Conservation (phyloP, 176 grass and related monocot genomes). For the Bonia amplexicaulis region DNA sequence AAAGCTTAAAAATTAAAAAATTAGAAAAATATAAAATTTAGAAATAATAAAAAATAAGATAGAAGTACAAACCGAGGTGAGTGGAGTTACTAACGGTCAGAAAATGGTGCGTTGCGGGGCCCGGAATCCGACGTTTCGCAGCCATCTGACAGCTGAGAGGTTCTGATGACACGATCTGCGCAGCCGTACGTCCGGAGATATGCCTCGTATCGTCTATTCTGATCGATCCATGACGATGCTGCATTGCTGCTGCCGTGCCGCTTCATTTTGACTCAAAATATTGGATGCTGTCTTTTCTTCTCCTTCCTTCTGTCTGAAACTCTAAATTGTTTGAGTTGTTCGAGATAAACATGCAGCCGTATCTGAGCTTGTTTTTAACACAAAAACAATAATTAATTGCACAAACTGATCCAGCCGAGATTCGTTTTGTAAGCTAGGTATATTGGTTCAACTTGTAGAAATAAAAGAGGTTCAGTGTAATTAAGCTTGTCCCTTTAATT, state of each 20-base stretch:
- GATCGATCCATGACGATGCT: neutral
- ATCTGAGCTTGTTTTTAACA: no score
- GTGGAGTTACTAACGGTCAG: neutral
- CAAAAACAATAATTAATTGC: no score
- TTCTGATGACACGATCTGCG: neutral
- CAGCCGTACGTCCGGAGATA: neutral
- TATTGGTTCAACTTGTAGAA: no score
- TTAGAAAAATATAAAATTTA: no score
- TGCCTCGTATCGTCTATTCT: neutral
- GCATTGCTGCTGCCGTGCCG: neutral
- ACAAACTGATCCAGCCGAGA: no score
- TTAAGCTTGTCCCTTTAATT: no score
- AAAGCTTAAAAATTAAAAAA: no score
- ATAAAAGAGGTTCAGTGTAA: no score
- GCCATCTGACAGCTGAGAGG: neutral
- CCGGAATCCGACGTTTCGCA: neutral
- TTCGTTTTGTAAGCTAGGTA: no score
- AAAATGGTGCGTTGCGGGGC: neutral
- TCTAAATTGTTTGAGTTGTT: neutral
- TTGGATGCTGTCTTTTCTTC: neutral
- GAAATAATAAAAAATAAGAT: no score
- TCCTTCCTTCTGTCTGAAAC: no score
- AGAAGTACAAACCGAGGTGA: no score
- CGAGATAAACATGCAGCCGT: neutral
- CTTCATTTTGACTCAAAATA: neutral